phyloP scores from a whole-genome alignment of 768 basidiomycete species.

The Pholiota conissans region DNA sequence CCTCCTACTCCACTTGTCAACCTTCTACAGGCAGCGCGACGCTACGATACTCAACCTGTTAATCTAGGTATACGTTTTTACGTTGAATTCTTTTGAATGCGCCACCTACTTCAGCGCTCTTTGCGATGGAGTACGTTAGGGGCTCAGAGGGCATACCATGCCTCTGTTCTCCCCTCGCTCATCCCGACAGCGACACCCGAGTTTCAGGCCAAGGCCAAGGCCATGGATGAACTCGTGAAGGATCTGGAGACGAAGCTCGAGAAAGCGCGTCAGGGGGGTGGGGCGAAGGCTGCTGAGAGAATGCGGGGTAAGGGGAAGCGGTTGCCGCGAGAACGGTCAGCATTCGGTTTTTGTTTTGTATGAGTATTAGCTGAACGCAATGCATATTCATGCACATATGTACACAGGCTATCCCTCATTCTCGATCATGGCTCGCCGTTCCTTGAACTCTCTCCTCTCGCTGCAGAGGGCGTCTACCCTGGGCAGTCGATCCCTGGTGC shows the following conservation, averaged over 20 bases:
- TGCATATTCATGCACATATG: background rate
- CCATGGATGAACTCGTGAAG: slow-evolving; percentile 70
- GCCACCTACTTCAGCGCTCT: background rate
- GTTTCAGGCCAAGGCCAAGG: slow-evolving; percentile 62
- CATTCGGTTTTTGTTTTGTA: slow-evolving; percentile 3
- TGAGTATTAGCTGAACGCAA: background rate
- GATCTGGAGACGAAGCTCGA: slow-evolving; percentile 64
- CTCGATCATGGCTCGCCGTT: slow-evolving; percentile 89
- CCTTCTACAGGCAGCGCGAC: background rate
- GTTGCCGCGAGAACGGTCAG: slow-evolving; percentile 80
- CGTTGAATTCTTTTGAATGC: background rate
- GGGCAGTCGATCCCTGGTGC: slow-evolving; percentile 79
- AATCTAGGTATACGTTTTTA: background rate
- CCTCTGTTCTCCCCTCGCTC: slow-evolving; percentile 70
- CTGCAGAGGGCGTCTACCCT: slow-evolving; percentile 85
- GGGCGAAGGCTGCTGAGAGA: slow-evolving; percentile 68
- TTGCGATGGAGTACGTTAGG: background rate
- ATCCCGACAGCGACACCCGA: slow-evolving; percentile 71
- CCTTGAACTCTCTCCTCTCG: slow-evolving; percentile 82
- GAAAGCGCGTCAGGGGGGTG: slow-evolving; percentile 68
- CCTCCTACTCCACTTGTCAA: background rate
- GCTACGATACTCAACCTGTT: background rate
- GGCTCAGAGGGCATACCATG: slow-evolving; percentile 52
- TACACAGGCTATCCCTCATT: slow-evolving; percentile 61
- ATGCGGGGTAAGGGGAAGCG: slow-evolving; percentile 81